Evolutionary conservation across 2,329 filamentous ascomycete species (phyloP), one percentile per base, ranked within the genome.

Genomic region (Beauveria pseudobassiana): DNA sequence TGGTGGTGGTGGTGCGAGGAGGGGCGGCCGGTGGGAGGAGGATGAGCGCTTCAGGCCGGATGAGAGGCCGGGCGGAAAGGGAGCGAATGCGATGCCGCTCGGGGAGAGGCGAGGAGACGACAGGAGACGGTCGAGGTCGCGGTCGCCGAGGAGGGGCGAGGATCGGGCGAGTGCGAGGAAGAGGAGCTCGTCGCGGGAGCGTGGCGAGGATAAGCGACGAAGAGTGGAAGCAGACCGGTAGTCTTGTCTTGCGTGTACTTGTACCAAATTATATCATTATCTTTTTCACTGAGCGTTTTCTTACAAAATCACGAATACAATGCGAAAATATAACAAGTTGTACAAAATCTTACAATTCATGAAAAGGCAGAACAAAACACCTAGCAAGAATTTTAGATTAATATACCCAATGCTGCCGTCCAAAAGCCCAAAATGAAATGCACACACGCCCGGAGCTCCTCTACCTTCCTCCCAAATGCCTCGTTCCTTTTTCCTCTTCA

Each of bases 81-180:
- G 88, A 1, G 87, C 88, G 1, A 93, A 93, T 73, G 84, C 84
- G 3, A 82, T 87, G 59, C 87, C 88, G 1, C 75, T 93, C 24
- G 88, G 87, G 0, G 84, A 88, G 66, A 76, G 86, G 55, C 66
- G 73, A 5, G 43, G 43, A 18, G 43, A n/a, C 43, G 43, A 69
- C 63, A 70, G 71, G 45, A 68, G 72, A 63, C 64, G 74, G 57
- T 75, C 75, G 20, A 71, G 74, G 59, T 82, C 82, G 18, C 73
- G 76, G 63, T 86, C 84, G n/a, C 83, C 81, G 12, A 73, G 81
- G 61, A 69, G 75, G 48, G 75, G 80, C 28, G 77, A 81, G 57
- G 69, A 82, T 61, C 70, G 76, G 49, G 74, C 78, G 56, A 75
- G 81, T 43, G 30, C 12, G 12, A 75, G 83, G 65, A 87, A 87